Conservation (phyloP, 2,329 filamentous ascomycete genomes). For the Nemania serpens region DNA sequence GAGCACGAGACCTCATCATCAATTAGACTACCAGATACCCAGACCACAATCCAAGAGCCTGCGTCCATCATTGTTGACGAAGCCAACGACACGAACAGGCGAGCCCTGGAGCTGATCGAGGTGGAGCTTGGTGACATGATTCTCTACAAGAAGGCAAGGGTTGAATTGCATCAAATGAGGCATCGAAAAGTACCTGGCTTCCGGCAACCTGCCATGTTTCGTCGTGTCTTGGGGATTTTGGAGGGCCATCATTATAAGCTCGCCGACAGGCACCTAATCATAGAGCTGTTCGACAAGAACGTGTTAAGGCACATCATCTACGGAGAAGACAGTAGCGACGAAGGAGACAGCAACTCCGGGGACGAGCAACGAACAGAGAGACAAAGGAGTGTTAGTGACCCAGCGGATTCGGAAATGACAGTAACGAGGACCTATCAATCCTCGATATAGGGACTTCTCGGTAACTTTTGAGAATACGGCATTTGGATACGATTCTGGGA, state of each 20-base stretch:
- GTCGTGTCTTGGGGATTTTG: conserved; percentile 80
- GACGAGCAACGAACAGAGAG: conserved; percentile 61
- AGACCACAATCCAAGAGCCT: conserved; percentile 56
- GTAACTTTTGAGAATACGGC: conserved; percentile 9
- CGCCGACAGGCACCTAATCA: conserved; percentile 83
- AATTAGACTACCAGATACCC: conserved; percentile 54
- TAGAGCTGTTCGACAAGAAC: conserved; percentile 91
- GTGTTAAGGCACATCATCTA: conserved; percentile 86
- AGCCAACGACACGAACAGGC: conserved; percentile 67
- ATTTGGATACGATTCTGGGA: conserved; percentile 24
- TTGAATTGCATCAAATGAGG: conserved; percentile 77
- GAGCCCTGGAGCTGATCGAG: conserved; percentile 77
- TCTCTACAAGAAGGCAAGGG: conserved; percentile 82
- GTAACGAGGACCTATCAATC: conserved; percentile 26
- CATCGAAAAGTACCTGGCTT: conserved; percentile 78
- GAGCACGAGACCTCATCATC: conserved; percentile 54
- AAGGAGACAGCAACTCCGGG: conserved; percentile 49
- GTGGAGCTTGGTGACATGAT: conserved; percentile 93
- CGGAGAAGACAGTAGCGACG: conserved; percentile 59
- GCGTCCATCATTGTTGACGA: conserved; percentile 62
- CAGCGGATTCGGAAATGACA: conserved; percentile 39
- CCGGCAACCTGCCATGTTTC: conserved; percentile 76
- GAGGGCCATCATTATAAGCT: conserved; percentile 90
- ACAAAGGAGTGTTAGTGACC: conserved; percentile 56
- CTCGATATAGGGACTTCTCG: conserved; percentile 29